A percentile compares a stretch with the other conserved stretches of the same genome.
Conservation (phyloP, 192 early-diverging fungal species). For the Gonapodya sp. region DNA sequence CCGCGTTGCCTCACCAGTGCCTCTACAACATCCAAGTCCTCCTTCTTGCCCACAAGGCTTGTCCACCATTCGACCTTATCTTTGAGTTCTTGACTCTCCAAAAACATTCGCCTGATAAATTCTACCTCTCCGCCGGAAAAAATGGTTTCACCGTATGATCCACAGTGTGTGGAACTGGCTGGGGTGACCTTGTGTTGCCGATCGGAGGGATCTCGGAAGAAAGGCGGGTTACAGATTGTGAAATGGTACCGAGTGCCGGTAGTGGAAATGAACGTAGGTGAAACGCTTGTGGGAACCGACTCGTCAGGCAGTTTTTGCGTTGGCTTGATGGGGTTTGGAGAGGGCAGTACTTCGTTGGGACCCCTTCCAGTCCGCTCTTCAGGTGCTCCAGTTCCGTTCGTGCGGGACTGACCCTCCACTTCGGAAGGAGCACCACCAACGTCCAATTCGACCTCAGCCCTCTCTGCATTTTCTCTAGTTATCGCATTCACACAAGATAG, state of each 20-base stretch:
- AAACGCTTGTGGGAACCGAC: constrained; percentile 18
- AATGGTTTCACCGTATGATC: constrained; percentile 60
- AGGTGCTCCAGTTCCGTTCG: not conserved
- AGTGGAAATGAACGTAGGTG: constrained; percentile 12
- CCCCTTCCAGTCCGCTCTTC: not conserved
- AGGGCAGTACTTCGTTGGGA: not conserved
- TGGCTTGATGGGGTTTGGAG: not conserved
- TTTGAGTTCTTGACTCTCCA: constrained; percentile 44
- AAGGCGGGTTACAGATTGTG: constrained; percentile 90
- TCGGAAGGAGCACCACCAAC: too few relatives aligned
- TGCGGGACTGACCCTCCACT: not conserved
- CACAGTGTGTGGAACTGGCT: constrained; percentile 18
- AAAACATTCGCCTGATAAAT: constrained; percentile 58
- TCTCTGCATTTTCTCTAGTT: not conserved
- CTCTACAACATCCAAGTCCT: constrained; percentile 17
- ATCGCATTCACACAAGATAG: too few relatives aligned
- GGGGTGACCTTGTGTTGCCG: not conserved
- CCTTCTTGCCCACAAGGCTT: constrained; percentile 60
- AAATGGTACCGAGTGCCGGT: constrained; percentile 39
- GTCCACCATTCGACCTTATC: constrained; percentile 63
- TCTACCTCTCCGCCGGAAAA: constrained; percentile 68
- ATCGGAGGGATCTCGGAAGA: constrained; percentile 42
- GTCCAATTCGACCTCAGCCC: too few relatives aligned
- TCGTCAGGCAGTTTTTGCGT: too few relatives aligned
- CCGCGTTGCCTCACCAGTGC: constrained; percentile 19